Percentiles rank a stretch among this genome's conserved stretches.
Evolutionary conservation across 257 asterid species (phyloP).

Genomic region (Lithospermum erythrorhizon): DNA sequence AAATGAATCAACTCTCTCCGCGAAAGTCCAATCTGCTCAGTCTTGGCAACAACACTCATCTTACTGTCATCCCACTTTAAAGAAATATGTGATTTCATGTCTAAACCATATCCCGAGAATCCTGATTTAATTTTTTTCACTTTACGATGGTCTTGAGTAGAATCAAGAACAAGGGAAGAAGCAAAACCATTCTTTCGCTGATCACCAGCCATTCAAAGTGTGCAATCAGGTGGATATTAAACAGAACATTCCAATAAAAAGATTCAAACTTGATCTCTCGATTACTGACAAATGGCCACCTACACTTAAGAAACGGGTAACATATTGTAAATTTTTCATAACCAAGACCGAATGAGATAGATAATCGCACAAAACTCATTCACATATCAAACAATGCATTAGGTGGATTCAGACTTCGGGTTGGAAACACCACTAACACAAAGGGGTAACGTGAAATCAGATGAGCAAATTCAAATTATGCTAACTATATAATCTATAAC

Average conservation of each 20-base stretch:
- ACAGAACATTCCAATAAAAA: not conserved
- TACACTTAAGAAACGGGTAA: not conserved
- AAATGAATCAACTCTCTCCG: constrained; percentile 54
- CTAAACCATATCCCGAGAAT: constrained; percentile 27
- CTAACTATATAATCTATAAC: not conserved
- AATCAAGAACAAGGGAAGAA: constrained; percentile 44
- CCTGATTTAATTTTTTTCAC: constrained; percentile 46
- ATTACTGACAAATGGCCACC: not conserved
- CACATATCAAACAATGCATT: not conserved
- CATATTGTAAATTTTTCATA: not conserved
- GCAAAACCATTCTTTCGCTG: constrained; percentile 53
- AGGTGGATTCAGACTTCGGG: too few relatives aligned
- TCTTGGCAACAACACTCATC: constrained; percentile 69
- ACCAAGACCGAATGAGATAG: not conserved
- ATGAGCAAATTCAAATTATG: too few relatives aligned
- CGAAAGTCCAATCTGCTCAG: constrained; percentile 74
- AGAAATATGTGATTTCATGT: constrained; percentile 49
- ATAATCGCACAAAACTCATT: not conserved
- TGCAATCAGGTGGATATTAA: constrained; percentile 15
- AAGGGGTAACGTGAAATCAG: too few relatives aligned
- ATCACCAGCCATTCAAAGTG: constrained; percentile 56
- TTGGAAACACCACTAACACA: not conserved
- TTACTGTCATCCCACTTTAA: constrained; percentile 77
- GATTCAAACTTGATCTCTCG: not conserved
- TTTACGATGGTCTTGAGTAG: constrained; percentile 41